Evolutionary conservation across 495 filamentous ascomycete genomes (phyloP).

Genomic region (Gamarada debralockiae): DNA sequence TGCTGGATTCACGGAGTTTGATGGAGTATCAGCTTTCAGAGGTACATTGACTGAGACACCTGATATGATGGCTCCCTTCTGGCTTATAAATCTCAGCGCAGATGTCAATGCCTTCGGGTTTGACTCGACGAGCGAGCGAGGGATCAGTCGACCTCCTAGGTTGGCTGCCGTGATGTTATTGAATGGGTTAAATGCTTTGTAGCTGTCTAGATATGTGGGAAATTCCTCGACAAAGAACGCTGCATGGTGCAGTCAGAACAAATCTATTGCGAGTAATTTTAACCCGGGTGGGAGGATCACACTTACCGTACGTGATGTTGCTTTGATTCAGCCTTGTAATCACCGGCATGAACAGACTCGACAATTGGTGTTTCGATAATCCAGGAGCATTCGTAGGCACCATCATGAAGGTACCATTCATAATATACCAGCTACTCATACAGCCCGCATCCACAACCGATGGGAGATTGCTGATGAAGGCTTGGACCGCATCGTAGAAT

Average conservation of each 20-base stretch:
- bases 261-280: background rate
- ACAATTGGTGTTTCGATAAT: background rate
- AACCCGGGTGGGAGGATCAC: background rate
- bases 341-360: background rate
- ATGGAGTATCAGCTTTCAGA: background rate
- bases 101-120: conserved; percentile 27
- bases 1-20: background rate
- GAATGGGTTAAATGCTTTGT: conserved; percentile 23
- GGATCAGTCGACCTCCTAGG: conserved; percentile 42
- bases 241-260: background rate
- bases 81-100: conserved; percentile 19
- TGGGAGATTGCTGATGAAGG: conserved; percentile 34
- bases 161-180: conserved; percentile 22
- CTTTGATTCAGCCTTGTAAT: background rate
- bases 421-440: background rate
- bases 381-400: background rate
- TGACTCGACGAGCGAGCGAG: conserved; percentile 39
- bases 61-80: background rate
- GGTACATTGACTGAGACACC: background rate
- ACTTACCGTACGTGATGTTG: background rate
- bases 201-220: background rate
- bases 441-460: background rate
- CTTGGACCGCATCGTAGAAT: conserved; percentile 39
- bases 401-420: background rate
- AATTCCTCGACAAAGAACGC: background rate